phyloP scores from a whole-genome alignment of 169 alveolate genomes.

The Cytauxzoon felis region DNA sequence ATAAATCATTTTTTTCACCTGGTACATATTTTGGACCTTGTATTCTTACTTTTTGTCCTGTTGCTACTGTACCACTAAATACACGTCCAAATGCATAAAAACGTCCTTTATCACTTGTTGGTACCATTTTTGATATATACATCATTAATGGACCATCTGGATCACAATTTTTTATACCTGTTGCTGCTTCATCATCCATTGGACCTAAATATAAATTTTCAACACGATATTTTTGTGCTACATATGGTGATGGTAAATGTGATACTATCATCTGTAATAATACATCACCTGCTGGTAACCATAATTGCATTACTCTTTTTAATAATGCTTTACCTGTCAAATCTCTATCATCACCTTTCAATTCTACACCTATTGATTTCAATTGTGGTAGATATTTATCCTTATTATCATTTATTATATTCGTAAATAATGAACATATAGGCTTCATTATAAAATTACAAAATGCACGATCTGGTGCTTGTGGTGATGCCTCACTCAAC shows the following conservation, averaged over 20 bases:
- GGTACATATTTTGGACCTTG: constrained; percentile 99
- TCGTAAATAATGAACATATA: constrained; percentile 89
- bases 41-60: constrained; percentile 97
- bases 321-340: constrained; percentile 93
- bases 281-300: constrained; percentile 99
- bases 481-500: constrained; percentile 82
- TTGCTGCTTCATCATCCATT: constrained; percentile 96
- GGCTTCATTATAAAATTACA: constrained; percentile 98
- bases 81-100: constrained; percentile 99
- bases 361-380: constrained; percentile 86
- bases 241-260: constrained; percentile 97
- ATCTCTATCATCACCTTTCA: constrained; percentile 93
- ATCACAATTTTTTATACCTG: constrained; percentile 93
- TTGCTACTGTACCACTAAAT: constrained; percentile 98
- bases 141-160: constrained; percentile 98
- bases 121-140: constrained; percentile 99
- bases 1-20: constrained; percentile 96
- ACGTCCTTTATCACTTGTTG: constrained; percentile 98
- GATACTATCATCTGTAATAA: constrained; percentile 96
- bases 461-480: constrained; percentile 91
- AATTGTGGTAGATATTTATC: constrained; percentile 91
- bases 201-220: constrained; percentile 97
- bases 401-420: constrained; percentile 91
- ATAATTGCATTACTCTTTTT: constrained; percentile 96
- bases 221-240: constrained; percentile 97